A percentile compares a stretch with the other conserved stretches of the same genome.
Evolutionary conservation across 1,284 basidiomycete genomes (phyloP).

Genomic region (Phylloporus sp.): DNA sequence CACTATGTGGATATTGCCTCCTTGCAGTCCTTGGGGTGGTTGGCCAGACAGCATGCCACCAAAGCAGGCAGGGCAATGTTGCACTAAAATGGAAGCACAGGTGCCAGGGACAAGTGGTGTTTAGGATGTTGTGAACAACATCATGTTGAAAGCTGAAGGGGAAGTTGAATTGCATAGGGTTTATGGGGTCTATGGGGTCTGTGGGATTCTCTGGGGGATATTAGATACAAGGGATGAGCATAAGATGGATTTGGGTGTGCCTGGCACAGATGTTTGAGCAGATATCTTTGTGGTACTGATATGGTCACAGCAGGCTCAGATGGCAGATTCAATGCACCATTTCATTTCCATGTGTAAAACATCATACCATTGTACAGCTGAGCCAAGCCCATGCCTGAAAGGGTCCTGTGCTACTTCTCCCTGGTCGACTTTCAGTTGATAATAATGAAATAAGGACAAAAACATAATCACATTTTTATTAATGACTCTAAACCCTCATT

Average conservation of each 20-base stretch:
- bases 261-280: neutral
- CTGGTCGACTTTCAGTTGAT: neutral
- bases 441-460: too few species aligned
- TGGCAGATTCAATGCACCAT: neutral
- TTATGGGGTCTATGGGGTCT: neutral
- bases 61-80: conserved; percentile 10
- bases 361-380: neutral
- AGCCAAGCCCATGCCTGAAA: neutral
- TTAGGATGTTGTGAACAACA: neutral
- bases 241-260: neutral
- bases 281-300: neutral
- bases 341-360: neutral
- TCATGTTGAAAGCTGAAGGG: neutral
- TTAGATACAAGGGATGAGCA: neutral
- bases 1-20: conserved; percentile 3
- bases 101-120: neutral
- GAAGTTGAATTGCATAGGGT: neutral
- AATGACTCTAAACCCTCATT: neutral
- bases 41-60: neutral
- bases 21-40: neutral
- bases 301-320: neutral
- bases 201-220: neutral
- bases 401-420: neutral
- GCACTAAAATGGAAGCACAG: neutral
- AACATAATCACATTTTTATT: neutral